A percentile compares a stretch with the other conserved stretches of the same genome.
Evolutionary conservation across 495 filamentous ascomycete species (phyloP).

Genomic region (Penicillium diatomitis): DNA sequence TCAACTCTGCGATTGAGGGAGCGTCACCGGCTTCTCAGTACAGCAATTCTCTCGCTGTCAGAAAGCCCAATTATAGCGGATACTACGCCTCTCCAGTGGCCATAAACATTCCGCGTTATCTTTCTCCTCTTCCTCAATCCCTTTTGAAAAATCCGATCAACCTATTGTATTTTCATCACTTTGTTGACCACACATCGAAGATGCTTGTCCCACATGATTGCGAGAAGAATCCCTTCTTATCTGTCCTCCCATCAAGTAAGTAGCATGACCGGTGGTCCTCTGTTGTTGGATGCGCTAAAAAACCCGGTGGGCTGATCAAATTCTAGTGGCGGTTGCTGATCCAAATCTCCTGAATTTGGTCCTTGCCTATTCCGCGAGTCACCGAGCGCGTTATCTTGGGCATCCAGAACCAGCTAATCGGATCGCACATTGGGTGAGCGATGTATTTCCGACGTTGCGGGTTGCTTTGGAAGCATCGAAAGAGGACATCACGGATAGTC

Average conservation of each 20-base stretch:
- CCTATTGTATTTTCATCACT: slow-evolving; percentile 68
- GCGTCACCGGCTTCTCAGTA: slow-evolving; percentile 5
- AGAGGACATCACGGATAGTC: slow-evolving; percentile 61
- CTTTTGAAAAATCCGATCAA: slow-evolving; percentile 71
- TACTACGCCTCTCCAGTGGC: slow-evolving; percentile 64
- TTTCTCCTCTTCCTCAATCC: slow-evolving; percentile 58
- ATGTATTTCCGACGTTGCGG: slow-evolving; percentile 67
- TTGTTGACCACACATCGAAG: slow-evolving; percentile 68
- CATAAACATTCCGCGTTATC: slow-evolving; percentile 55
- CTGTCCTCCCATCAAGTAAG: slow-evolving; percentile 60
- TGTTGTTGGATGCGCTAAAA: neutral
- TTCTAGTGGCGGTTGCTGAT: slow-evolving; percentile 55
- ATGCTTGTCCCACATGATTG: slow-evolving; percentile 72
- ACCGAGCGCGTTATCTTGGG: slow-evolving; percentile 66
- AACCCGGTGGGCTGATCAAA: slow-evolving; percentile 2
- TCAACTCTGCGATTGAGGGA: slow-evolving; percentile 29
- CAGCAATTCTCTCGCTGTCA: slow-evolving; percentile 1
- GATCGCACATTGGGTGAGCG: slow-evolving; percentile 69
- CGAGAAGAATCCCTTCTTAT: slow-evolving; percentile 63
- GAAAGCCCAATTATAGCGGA: slow-evolving; percentile 18
- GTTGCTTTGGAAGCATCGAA: slow-evolving; percentile 48
- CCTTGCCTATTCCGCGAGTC: slow-evolving; percentile 73
- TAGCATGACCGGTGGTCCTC: neutral
- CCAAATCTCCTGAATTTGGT: slow-evolving; percentile 66
- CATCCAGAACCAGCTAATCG: slow-evolving; percentile 69